phyloP scores from a whole-genome alignment of 345 rosid species.

The Aquilaria malaccensis region DNA sequence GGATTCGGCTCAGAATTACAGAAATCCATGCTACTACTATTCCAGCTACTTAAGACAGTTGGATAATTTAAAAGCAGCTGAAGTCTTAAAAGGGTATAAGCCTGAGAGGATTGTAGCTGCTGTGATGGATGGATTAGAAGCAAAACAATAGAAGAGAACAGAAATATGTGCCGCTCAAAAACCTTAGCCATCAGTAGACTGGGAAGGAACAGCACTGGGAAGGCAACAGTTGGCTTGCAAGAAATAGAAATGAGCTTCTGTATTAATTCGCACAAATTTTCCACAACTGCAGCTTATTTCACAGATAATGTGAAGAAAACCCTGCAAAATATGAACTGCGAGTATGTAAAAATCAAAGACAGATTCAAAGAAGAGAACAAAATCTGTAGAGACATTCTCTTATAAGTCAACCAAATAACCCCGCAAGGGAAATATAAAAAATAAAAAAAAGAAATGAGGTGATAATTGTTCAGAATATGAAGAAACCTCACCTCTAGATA shows the following conservation, averaged over 20 bases:
- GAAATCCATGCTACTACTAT: constrained; percentile 58
- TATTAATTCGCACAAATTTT: too few species aligned
- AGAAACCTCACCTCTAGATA: too few species aligned
- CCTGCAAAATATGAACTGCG: constrained; percentile 8
- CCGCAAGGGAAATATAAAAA: too few species aligned
- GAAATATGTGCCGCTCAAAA: constrained; percentile 22
- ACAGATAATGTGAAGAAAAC: too few species aligned
- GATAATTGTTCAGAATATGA: too few species aligned
- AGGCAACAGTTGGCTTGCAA: background rate
- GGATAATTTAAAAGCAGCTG: constrained; percentile 61
- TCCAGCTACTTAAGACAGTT: constrained; percentile 59
- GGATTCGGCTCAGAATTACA: constrained; percentile 66
- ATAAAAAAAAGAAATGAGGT: too few species aligned
- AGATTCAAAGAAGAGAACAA: too few species aligned
- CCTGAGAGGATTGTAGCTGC: constrained; percentile 72
- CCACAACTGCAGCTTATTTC: too few species aligned
- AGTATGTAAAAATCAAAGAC: too few species aligned
- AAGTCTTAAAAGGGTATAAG: constrained; percentile 61
- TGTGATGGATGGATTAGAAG: constrained; percentile 34
- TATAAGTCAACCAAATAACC: too few species aligned
- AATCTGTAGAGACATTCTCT: background rate
- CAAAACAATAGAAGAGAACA: constrained; percentile 30
- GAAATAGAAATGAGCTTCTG: background rate
- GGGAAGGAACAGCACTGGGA: background rate
- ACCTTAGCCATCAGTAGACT: constrained; percentile 32